A percentile compares a stretch with the other conserved stretches of the same genome.
Evolutionary conservation across 1,284 basidiomycete species (phyloP).

Genomic region (Peniophora sp.): DNA sequence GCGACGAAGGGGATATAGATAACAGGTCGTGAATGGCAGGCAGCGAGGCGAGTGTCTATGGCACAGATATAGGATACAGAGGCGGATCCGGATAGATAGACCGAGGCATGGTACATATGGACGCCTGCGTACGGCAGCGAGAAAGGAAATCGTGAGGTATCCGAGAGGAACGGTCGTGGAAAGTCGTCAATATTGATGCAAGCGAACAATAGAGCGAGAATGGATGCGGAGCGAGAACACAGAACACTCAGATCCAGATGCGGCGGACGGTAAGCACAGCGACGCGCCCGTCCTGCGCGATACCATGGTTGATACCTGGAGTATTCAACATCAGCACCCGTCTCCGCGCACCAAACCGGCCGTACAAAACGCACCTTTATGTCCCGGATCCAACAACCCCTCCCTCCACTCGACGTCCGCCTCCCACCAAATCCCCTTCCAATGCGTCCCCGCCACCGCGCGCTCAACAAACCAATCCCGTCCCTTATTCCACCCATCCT

Average conservation of each 20-base stretch:
- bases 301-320: constrained; percentile 70
- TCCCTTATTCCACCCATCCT: constrained; percentile 72
- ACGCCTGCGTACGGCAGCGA: too few relatives aligned
- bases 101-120: too few relatives aligned
- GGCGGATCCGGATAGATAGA: too few relatives aligned
- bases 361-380: constrained; percentile 43
- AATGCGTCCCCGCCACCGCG: constrained; percentile 52
- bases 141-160: too few relatives aligned
- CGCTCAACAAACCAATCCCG: constrained; percentile 65
- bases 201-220: too few relatives aligned
- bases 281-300: constrained; percentile 71
- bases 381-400: constrained; percentile 59
- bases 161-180: too few relatives aligned
- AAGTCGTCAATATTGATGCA: too few relatives aligned
- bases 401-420: constrained; percentile 67
- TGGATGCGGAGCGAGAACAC: too few relatives aligned
- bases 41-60: too few relatives aligned
- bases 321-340: constrained; percentile 4
- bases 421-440: constrained; percentile 59
- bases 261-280: constrained; percentile 62
- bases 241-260: constrained; percentile 17
- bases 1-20: too few relatives aligned
- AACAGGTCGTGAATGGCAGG: too few relatives aligned
- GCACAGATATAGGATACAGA: too few relatives aligned
- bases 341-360: constrained; percentile 10